These are phyloP conservation scores for Chaetomium tenue DNA, from an alignment of 495 filamentous ascomycete genomes.

Conservation along the genomic window DNA sequence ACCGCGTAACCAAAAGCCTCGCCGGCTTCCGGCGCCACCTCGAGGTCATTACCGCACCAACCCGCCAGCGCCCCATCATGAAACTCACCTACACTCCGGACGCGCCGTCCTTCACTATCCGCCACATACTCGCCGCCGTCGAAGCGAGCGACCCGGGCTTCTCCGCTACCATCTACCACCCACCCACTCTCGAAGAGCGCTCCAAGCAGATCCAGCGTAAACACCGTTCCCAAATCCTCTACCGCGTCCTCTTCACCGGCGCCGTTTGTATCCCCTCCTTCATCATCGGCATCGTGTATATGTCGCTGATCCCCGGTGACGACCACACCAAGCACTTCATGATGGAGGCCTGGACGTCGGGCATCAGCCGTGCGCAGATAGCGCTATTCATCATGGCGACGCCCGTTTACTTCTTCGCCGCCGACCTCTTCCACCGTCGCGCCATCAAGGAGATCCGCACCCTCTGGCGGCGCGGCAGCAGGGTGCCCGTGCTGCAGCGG, in stretches of 20 bases:
- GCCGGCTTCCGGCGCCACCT: slow-evolving; percentile 40
- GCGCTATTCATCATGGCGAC: slow-evolving; percentile 83
- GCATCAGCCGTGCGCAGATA: slow-evolving; percentile 76
- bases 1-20: slow-evolving; percentile 52
- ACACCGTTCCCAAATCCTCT: slow-evolving; percentile 60
- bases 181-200: slow-evolving; percentile 81
- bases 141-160: slow-evolving; percentile 64
- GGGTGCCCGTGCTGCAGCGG: slow-evolving; percentile 67
- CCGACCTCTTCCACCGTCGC: slow-evolving; percentile 79
- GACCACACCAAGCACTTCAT: slow-evolving; percentile 60
- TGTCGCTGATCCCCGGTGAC: slow-evolving; percentile 67
- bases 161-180: slow-evolving; percentile 67
- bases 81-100: slow-evolving; percentile 68
- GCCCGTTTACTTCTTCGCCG: slow-evolving; percentile 84
- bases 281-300: slow-evolving; percentile 85
- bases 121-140: slow-evolving; percentile 67
- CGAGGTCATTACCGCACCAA: slow-evolving; percentile 51
- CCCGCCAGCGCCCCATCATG: slow-evolving; percentile 57
- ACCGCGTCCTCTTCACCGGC: slow-evolving; percentile 69
- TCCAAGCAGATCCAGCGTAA: slow-evolving; percentile 66
- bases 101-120: slow-evolving; percentile 69
- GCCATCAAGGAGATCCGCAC: slow-evolving; percentile 75
- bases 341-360: slow-evolving; percentile 68
- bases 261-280: slow-evolving; percentile 80
- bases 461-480: slow-evolving; percentile 79